phyloP scores from a whole-genome alignment of 2,329 filamentous ascomycete genomes.

The Chaetomium sp. region DNA sequence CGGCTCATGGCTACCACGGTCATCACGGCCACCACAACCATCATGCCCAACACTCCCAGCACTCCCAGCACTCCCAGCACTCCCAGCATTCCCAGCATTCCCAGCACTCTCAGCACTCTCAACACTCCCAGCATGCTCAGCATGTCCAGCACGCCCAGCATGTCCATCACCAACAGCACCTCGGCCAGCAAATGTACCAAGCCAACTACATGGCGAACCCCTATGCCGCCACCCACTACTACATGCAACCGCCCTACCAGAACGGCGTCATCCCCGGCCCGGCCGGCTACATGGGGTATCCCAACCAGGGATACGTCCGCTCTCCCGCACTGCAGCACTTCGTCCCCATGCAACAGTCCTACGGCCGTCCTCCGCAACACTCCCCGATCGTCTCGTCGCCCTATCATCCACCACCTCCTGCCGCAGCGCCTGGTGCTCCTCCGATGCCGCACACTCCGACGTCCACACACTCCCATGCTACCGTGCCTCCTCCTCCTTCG shows the following conservation, averaged over 20 bases:
- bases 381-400: conserved; percentile 45
- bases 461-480: conserved; percentile 40
- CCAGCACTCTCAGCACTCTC: too few species aligned
- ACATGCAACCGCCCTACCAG: conserved; percentile 52
- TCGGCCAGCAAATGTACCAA: conserved; percentile 41
- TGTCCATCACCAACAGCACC: conserved; percentile 38
- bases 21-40: conserved; percentile 26
- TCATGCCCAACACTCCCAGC: conserved; percentile 1
- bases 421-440: conserved; percentile 36
- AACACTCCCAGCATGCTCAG: conserved; percentile 11
- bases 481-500: conserved; percentile 28
- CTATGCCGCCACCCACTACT: conserved; percentile 25
- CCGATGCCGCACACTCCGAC: conserved; percentile 45
- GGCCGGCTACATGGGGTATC: conserved; percentile 42
- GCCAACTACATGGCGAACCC: conserved; percentile 36
- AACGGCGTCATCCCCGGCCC: conserved; percentile 38
- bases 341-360: conserved; percentile 44
- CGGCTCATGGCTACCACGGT: conserved; percentile 20
- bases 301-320: conserved; percentile 35
- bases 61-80: too few species aligned
- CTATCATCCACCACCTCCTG: conserved; percentile 47
- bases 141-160: conserved; percentile 15
- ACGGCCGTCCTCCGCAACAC: conserved; percentile 40
- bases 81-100: too few species aligned
- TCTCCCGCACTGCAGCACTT: conserved; percentile 51